phyloP scores from a whole-genome alignment of 805 yeast species.

The Candida vaughaniae region DNA sequence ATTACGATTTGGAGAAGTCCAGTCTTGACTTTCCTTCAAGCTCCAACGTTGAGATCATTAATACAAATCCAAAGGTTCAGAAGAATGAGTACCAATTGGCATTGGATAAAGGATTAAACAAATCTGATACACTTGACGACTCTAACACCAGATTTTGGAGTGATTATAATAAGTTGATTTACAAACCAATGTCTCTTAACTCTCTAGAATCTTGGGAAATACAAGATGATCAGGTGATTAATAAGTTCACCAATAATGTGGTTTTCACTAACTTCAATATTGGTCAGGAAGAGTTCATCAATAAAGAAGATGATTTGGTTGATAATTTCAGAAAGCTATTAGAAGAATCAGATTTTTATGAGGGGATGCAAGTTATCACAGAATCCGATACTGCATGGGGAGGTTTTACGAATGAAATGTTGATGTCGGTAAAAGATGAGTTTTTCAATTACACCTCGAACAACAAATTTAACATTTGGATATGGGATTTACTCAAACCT shows the following conservation, averaged over 20 bases:
- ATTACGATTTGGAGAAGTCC: slow-evolving; percentile 21
- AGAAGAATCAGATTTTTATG: slow-evolving; percentile 73
- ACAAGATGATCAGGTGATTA: slow-evolving; percentile 13
- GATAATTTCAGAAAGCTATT: slow-evolving; percentile 62
- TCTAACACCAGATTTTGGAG: slow-evolving; percentile 69
- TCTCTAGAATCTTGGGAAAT: slow-evolving; percentile 60
- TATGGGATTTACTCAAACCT: slow-evolving; percentile 22
- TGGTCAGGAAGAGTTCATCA: slow-evolving; percentile 62
- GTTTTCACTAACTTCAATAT: slow-evolving; percentile 48
- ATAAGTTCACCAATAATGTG: slow-evolving; percentile 31
- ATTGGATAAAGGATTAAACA: slow-evolving; percentile 49
- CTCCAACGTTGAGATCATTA: slow-evolving; percentile 18
- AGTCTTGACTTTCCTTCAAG: not conserved
- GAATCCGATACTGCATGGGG: slow-evolving; percentile 86
- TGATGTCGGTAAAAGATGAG: slow-evolving; percentile 67
- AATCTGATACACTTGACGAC: slow-evolving; percentile 28
- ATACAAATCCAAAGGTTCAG: slow-evolving; percentile 35
- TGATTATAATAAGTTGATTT: slow-evolving; percentile 68
- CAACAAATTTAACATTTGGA: slow-evolving; percentile 38
- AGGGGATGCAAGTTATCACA: slow-evolving; percentile 67
- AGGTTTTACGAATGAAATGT: slow-evolving; percentile 57
- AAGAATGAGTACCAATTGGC: slow-evolving; percentile 64
- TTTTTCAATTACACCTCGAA: slow-evolving; percentile 44
- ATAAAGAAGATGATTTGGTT: slow-evolving; percentile 26
- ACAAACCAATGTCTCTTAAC: slow-evolving; percentile 58